Base-by-base conservation (phyloP, 202 grass and related monocot genomes). In the Zizania palustris region DNA sequence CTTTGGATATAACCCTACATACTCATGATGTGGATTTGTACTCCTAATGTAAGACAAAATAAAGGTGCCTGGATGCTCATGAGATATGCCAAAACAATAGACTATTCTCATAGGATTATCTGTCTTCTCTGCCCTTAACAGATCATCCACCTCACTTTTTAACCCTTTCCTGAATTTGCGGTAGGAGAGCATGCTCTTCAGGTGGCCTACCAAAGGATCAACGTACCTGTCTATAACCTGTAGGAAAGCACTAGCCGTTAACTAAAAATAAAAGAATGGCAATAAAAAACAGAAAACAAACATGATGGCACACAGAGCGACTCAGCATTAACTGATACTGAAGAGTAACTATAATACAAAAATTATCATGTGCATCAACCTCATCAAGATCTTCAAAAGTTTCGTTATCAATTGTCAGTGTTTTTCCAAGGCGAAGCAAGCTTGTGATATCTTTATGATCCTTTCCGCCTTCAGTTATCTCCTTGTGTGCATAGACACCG, bases 321-420 rank as follows among this genome's bases (percentile, higher is more conserved):
- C 41, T 45, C 11, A 13, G 22, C 34, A 58, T 4, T 45, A 42
- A 71, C 9, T 54, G 22, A 84, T 77, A 66, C 11, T 22, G 12
- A 74, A 72, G 61, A 72, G 58, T 5, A 63, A 63, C 53, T 33
- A 63, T 36, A 5, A 15, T 45, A 37, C 3, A 0, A 13, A 53
- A 55, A 36, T n/a, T 21, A 59, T 60, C 49, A 5, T 59, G 38
- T 56, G 53, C 37, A 85, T 71, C 20, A 69, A 99, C 96, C 96
- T 99, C 96, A 56, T 99, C 92, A 56, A 99, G 96, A 90, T 99
- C 96, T 87, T 99, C 92, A 85, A 96, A 99, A 64, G 87, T 93
- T 69, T 99, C 96, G 68, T 89, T 85, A 64, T 84, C 90, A 67
- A 99, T 99, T n/a, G 84, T 91, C 45, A 99, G 20, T 34, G 90